phyloP scores from a whole-genome alignment of 495 filamentous ascomycete genomes.

The Daldinia caldariorum region DNA sequence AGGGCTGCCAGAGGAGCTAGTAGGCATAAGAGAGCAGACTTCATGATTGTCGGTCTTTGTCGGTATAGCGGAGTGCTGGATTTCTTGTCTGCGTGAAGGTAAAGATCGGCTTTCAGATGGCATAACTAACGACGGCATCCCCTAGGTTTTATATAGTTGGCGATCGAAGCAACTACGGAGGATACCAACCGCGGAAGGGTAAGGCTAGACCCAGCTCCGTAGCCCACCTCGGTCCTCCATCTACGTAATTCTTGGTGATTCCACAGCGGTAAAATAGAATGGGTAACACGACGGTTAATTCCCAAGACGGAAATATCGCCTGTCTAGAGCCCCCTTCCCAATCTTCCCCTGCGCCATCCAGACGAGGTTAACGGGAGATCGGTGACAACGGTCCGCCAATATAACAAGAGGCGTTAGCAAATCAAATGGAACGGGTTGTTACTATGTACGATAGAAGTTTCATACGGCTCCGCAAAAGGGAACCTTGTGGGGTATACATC shows the following conservation, averaged over 20 bases:
- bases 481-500: slow-evolving; percentile 35
- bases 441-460: slow-evolving; percentile 4
- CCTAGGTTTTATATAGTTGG: slow-evolving; percentile 36
- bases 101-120: slow-evolving; percentile 5
- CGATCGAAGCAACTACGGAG: slow-evolving; percentile 28
- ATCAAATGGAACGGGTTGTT: slow-evolving; percentile 7
- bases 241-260: slow-evolving; percentile 15
- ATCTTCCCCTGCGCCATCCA: slow-evolving; percentile 20
- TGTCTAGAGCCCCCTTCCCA: slow-evolving; percentile 16
- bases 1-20: slow-evolving; percentile 50
- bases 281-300: slow-evolving; percentile 29
- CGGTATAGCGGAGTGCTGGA: slow-evolving; percentile 2
- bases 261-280: slow-evolving; percentile 40
- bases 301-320: slow-evolving; percentile 36
- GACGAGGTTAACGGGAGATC: slow-evolving; percentile 31
- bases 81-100: slow-evolving; percentile 2
- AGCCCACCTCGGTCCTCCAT: slow-evolving; percentile 13
- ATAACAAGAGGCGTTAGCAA: slow-evolving; percentile 14
- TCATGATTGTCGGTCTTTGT: slow-evolving; percentile 49
- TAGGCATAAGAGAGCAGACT: slow-evolving; percentile 51
- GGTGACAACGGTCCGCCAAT: slow-evolving; percentile 35
- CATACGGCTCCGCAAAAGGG: slow-evolving; percentile 34
- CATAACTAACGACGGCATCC: slow-evolving; percentile 13
- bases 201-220: slow-evolving; percentile 33
- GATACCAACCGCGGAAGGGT: slow-evolving; percentile 29